Conservation (phyloP, 495 filamentous ascomycete species). For the Annulohypoxylon moriforme region DNA sequence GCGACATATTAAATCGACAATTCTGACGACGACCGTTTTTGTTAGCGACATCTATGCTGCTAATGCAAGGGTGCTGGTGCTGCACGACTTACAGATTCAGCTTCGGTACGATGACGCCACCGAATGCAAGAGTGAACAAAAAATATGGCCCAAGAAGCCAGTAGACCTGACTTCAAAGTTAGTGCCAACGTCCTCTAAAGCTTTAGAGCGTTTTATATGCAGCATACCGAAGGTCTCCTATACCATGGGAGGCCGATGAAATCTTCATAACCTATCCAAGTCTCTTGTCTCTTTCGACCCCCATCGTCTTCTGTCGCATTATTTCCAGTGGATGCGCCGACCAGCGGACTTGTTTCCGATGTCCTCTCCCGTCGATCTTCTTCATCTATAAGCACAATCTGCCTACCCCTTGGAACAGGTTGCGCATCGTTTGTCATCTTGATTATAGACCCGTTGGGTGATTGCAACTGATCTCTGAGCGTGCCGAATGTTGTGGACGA, state of each 20-base stretch:
- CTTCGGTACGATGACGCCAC: slow-evolving; percentile 81
- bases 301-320: slow-evolving; percentile 16
- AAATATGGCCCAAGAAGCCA: slow-evolving; percentile 85
- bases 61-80: not conserved
- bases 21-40: slow-evolving; percentile 51
- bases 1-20: slow-evolving; percentile 81
- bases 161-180: slow-evolving; percentile 68
- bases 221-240: slow-evolving; percentile 73
- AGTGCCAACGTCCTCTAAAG: slow-evolving; percentile 12
- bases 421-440: slow-evolving; percentile 40
- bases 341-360: slow-evolving; percentile 57
- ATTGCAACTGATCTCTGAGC: not conserved
- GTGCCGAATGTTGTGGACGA: not conserved
- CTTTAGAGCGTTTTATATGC: not conserved
- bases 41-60: slow-evolving; percentile 25
- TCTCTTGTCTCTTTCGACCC: slow-evolving; percentile 36
- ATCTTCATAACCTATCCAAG: slow-evolving; percentile 63
- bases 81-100: slow-evolving; percentile 68
- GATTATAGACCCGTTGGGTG: not conserved
- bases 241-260: slow-evolving; percentile 76
- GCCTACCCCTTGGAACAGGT: slow-evolving; percentile 13
- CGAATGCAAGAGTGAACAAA: slow-evolving; percentile 83
- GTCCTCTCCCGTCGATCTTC: slow-evolving; percentile 40
- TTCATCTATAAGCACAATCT: slow-evolving; percentile 38
- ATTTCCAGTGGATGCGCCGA: slow-evolving; percentile 42